A percentile compares a stretch with the other conserved stretches of the same genome.
Evolutionary conservation across 805 yeast genomes (phyloP).

Genomic region (Hanseniaspora hatyaiensis): DNA sequence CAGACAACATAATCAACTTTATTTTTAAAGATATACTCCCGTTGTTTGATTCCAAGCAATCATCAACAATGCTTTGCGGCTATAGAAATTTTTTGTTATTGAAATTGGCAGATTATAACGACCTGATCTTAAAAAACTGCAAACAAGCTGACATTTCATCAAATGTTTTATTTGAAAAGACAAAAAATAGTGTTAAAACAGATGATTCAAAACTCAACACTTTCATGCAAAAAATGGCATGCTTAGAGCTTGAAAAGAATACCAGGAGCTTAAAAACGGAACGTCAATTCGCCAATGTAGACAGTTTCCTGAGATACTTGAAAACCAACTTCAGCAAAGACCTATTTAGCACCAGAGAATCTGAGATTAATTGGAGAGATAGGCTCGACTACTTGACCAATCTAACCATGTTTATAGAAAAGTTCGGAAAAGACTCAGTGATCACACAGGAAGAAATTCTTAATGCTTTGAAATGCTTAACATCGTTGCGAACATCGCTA

Average conservation of each 20-base stretch:
- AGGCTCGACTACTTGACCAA: conserved; percentile 54
- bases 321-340: conserved; percentile 20
- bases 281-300: conserved; percentile 4
- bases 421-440: conserved; percentile 29
- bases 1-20: not conserved
- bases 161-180: too few species aligned
- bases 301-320: conserved; percentile 3
- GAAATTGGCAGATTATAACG: too few species aligned
- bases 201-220: too few species aligned
- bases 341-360: conserved; percentile 60
- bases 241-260: not conserved
- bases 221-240: not conserved
- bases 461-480: conserved; percentile 58
- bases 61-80: too few species aligned
- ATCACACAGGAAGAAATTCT: conserved; percentile 32
- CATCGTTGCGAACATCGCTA: conserved; percentile 75
- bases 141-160: too few species aligned
- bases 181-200: too few species aligned
- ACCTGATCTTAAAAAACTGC: too few species aligned
- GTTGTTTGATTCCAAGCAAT: not conserved
- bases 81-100: too few species aligned
- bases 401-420: conserved; percentile 25
- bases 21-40: not conserved
- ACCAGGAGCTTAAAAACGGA: too few species aligned
- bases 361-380: conserved; percentile 73